Base-by-base conservation (phyloP, 2,329 filamentous ascomycete genomes). In the Ceratocystis ficicola region DNA sequence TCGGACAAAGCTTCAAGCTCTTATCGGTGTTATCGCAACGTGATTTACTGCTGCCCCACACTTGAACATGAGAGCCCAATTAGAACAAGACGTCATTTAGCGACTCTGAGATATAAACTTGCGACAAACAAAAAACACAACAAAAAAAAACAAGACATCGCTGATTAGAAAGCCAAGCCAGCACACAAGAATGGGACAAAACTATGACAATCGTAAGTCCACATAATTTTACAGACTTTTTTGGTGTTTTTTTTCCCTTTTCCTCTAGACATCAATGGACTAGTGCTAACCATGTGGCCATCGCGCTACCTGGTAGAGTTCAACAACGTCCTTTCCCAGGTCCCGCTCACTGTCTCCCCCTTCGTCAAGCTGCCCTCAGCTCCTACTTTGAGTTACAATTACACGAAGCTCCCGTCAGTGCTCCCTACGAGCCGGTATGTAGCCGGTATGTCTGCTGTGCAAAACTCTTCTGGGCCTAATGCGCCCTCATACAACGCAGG, bases 381-480 rank as follows among this genome's bases (percentile, higher is more conserved):
- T 30, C 89, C 92, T 22, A 96, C 92, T 0, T 84, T 99, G 6
- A 93, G 94, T 28, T 97, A 97, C 79, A 95, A 90, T 71, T 97
- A 96, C 82, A 93, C 92, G 74, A 83, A 86, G 10, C 87, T 97
- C 73, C 90, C 93, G 0, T 93, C 90, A 0, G 88, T 90, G 1
- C 83, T 97, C 0, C 93, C 94, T 0, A 15, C 62, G 6, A 65
- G 52, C 44, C 60, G 55, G 50, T 61, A 64, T 63, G 25, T 63
- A 36, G 82, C 85, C 6, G 80, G 81, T 67, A 77, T 82, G 67
- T 74, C 75, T 55, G 75, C 71, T 3, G 22, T 50, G 12, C 46
- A 44, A 20, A 64, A 25, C 8, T 50, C 44, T 15, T 17, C 44
- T n/a, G 48, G 32, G n/a, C 20, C 62, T n/a, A 32, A 64, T n/a